Evolutionary conservation across 352 stramenopile species (phyloP).

Genomic region (Albugo laibachii): DNA sequence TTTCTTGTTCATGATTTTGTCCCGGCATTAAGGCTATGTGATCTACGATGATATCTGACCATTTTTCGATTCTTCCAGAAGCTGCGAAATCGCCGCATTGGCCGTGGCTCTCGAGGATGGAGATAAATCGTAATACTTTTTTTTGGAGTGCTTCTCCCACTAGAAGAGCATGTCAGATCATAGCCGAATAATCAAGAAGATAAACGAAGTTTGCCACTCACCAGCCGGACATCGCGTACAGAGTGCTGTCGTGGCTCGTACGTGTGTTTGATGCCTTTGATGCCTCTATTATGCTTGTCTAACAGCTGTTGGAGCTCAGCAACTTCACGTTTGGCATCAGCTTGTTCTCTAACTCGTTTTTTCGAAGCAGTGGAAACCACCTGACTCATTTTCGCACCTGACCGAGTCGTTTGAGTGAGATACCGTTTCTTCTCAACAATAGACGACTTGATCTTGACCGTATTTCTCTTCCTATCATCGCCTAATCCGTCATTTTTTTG

Average conservation of each 20-base stretch:
- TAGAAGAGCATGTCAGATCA: constrained; percentile 7
- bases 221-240: constrained; percentile 46
- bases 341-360: neutral
- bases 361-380: no score
- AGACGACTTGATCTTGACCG: no score
- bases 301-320: constrained; percentile 23
- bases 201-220: constrained; percentile 6
- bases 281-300: constrained; percentile 59
- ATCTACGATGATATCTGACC: no score
- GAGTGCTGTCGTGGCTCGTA: constrained; percentile 66
- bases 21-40: no score
- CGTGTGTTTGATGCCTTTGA: constrained; percentile 32
- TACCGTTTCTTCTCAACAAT: no score
- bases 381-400: no score
- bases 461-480: no score
- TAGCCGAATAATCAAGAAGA: neutral
- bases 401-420: no score
- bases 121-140: constrained; percentile 52
- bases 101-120: constrained; percentile 28
- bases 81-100: constrained; percentile 43
- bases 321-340: neutral
- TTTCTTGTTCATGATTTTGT: no score
- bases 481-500: no score
- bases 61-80: constrained; percentile 1
- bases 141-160: constrained; percentile 47